These are phyloP conservation scores for Sanghuangporus baumii DNA, from an alignment of 1,284 basidiomycete species.

Conservation along the genomic window DNA sequence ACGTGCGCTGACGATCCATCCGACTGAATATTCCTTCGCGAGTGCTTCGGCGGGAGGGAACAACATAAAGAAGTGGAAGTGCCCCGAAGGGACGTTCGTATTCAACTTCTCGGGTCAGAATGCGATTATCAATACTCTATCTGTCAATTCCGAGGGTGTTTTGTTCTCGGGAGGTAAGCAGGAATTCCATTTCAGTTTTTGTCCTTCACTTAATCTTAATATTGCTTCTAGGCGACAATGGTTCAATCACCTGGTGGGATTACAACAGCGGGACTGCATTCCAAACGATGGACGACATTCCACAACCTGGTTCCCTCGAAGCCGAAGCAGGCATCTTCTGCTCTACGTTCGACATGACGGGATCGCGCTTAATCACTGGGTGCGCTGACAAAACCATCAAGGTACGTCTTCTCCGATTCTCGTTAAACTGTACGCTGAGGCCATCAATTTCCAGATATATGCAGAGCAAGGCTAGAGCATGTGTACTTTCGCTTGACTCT, in stretches of 20 bases:
- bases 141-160: constrained; percentile 93
- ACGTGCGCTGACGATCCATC: constrained; percentile 88
- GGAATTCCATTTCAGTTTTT: neutral
- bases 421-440: neutral
- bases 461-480: constrained; percentile 39
- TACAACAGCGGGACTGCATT: constrained; percentile 93
- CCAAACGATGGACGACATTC: constrained; percentile 90
- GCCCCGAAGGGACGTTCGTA: constrained; percentile 91
- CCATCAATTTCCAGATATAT: constrained; percentile 35
- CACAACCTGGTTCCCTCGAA: constrained; percentile 95
- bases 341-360: constrained; percentile 94
- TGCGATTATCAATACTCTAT: constrained; percentile 94
- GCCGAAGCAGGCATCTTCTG: constrained; percentile 95
- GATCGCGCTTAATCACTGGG: constrained; percentile 91
- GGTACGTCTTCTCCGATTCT: constrained; percentile 34
- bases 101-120: constrained; percentile 96
- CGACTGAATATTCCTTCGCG: constrained; percentile 94
- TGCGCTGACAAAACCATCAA: constrained; percentile 99
- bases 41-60: constrained; percentile 93
- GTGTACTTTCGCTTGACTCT: neutral
- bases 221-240: constrained; percentile 69
- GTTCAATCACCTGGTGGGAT: constrained; percentile 88
- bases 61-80: constrained; percentile 99
- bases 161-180: constrained; percentile 89
- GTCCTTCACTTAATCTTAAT: neutral